Evolutionary conservation across 2,329 filamentous ascomycete genomes (phyloP).

Genomic region (Stachybotrys elegans): DNA sequence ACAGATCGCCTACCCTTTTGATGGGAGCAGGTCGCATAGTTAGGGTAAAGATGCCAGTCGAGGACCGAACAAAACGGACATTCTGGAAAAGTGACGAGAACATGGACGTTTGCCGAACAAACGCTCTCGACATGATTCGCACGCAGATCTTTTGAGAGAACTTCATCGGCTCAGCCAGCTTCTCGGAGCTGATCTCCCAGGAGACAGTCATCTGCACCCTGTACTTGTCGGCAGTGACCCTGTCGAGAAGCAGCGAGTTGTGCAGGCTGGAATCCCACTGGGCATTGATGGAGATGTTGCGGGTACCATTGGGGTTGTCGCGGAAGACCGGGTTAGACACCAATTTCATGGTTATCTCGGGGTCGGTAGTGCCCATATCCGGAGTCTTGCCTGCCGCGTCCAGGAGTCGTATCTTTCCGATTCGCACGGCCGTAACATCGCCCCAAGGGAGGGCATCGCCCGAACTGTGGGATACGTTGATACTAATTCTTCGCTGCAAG

Average conservation of each 20-base stretch:
- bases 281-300: conserved; percentile 77
- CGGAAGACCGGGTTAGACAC: conserved; percentile 73
- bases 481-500: conserved; percentile 78
- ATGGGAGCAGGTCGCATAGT: conserved; percentile 83
- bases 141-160: conserved; percentile 78
- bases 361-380: conserved; percentile 66
- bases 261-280: conserved; percentile 98
- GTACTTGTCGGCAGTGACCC: conserved; percentile 87
- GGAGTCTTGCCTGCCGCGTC: conserved; percentile 82
- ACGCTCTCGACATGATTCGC: conserved; percentile 78
- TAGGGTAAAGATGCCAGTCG: conserved; percentile 80
- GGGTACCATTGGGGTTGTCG: conserved; percentile 85
- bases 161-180: conserved; percentile 80
- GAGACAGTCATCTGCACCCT: conserved; percentile 80
- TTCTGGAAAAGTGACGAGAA: conserved; percentile 84
- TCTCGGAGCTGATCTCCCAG: conserved; percentile 81
- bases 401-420: conserved; percentile 76
- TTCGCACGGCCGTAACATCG: conserved; percentile 69
- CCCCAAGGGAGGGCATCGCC: conserved; percentile 87
- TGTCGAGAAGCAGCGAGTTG: conserved; percentile 86
- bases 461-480: conserved; percentile 88
- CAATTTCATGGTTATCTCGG: conserved; percentile 72
- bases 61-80: conserved; percentile 80
- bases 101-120: conserved; percentile 80
- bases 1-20: conserved; percentile 86